A percentile compares a stretch with the other conserved stretches of the same genome.
phyloP scores from a whole-genome alignment of 768 basidiomycete genomes.

The Amanita pallidorosea region DNA sequence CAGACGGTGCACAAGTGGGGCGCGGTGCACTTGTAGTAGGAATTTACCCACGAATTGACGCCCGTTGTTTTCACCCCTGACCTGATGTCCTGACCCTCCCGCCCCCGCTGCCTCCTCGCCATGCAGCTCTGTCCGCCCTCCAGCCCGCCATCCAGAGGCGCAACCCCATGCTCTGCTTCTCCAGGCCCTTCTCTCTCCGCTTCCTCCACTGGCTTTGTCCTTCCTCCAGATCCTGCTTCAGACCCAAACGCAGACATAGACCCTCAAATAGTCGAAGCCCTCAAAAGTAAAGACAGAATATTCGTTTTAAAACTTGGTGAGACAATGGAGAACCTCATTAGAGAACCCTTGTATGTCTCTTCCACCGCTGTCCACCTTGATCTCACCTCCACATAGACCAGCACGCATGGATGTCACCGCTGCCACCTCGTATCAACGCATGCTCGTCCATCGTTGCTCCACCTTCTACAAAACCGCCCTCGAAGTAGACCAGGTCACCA shows the following conservation, averaged over 20 bases:
- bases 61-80: constrained; percentile 11
- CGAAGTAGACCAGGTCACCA: constrained; percentile 55
- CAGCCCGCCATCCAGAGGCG: constrained; percentile 9
- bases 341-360: constrained; percentile 1
- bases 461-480: constrained; percentile 69
- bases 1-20: constrained; percentile 31
- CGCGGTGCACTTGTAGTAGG: constrained; percentile 9
- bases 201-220: constrained; percentile 8
- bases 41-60: constrained; percentile 25
- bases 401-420: constrained; percentile 56
- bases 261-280: constrained; percentile 75
- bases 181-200: constrained; percentile 8
- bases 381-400: constrained; percentile 23
- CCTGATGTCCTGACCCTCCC: constrained; percentile 17
- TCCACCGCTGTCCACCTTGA: neutral
- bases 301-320: constrained; percentile 87
- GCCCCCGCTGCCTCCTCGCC: constrained; percentile 2
- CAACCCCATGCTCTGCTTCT: constrained; percentile 10
- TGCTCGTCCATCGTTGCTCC: constrained; percentile 80
- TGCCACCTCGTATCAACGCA: constrained; percentile 70
- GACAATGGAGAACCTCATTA: constrained; percentile 68
- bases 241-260: constrained; percentile 42
- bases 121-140: constrained; percentile 7
- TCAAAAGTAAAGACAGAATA: constrained; percentile 79
- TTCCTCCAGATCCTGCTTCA: constrained; percentile 13